phyloP scores from a whole-genome alignment of 495 filamentous ascomycete species.

The Annulohypoxylon bovei region DNA sequence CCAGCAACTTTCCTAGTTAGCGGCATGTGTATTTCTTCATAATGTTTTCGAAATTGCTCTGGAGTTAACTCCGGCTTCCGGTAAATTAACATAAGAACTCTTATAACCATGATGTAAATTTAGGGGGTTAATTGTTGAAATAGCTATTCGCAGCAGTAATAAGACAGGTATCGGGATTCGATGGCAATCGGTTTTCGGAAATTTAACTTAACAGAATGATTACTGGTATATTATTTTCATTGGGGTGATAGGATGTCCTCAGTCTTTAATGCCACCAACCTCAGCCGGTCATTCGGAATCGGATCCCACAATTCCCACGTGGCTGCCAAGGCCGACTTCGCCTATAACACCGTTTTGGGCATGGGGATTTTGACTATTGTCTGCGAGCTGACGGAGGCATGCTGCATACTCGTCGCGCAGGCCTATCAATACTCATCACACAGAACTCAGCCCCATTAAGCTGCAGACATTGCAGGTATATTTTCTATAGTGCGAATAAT shows the following conservation, averaged over 20 bases:
- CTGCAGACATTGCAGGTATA: background rate
- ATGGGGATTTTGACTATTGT: background rate
- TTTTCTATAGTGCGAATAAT: background rate
- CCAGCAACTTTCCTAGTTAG: constrained; percentile 40
- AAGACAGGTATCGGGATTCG: background rate
- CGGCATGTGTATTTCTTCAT: constrained; percentile 47
- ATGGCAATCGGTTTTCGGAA: background rate
- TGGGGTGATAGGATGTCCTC: background rate
- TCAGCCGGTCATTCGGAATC: background rate
- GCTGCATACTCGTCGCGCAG: background rate
- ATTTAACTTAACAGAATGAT: background rate
- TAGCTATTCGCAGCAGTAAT: background rate
- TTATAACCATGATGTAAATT: constrained; percentile 1
- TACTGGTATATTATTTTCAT: background rate
- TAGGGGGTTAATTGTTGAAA: background rate
- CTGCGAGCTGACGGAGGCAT: background rate
- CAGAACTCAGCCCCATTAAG: background rate
- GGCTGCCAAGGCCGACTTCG: constrained; percentile 8
- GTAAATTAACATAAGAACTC: constrained; percentile 31
- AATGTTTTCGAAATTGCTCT: constrained; percentile 44
- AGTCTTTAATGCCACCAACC: background rate
- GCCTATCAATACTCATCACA: background rate
- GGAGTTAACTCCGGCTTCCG: constrained; percentile 45
- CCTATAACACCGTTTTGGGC: background rate
- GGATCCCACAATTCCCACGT: background rate